A percentile compares a stretch with the other conserved stretches of the same genome.
Evolutionary conservation across 495 filamentous ascomycete genomes (phyloP).

Genomic region (Aspergillus carlsbadensis): DNA sequence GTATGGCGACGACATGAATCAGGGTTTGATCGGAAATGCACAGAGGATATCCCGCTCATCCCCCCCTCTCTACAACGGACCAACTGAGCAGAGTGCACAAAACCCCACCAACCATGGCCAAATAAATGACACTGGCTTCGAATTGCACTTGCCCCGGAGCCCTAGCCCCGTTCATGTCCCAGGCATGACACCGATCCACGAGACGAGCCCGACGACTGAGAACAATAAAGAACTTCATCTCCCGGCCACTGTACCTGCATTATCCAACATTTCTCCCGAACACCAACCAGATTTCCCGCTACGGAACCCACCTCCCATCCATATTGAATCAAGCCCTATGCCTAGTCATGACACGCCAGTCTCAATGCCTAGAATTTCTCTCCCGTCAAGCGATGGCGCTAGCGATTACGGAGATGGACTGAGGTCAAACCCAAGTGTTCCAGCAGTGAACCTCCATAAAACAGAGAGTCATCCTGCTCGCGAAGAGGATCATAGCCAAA

Average conservation of each 20-base stretch:
- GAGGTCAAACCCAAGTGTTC: constrained; percentile 47
- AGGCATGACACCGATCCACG: constrained; percentile 12
- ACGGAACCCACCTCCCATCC: constrained; percentile 18
- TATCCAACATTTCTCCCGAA: constrained; percentile 6
- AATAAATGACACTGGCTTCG: constrained; percentile 18
- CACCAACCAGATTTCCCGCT: constrained; percentile 31
- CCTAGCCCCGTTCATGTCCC: constrained; percentile 22
- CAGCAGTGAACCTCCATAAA: constrained; percentile 31
- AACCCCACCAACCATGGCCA: constrained; percentile 14
- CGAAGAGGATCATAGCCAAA: constrained; percentile 7
- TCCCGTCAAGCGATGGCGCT: constrained; percentile 48
- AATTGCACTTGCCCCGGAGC: constrained; percentile 22
- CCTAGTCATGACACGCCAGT: constrained; percentile 20
- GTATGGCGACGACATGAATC: constrained; percentile 54
- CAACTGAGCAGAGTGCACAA: constrained; percentile 17
- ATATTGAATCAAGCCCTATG: constrained; percentile 8
- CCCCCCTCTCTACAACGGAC: constrained; percentile 45
- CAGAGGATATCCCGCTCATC: constrained; percentile 64
- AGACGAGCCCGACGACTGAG: not conserved
- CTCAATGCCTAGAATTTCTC: constrained; percentile 40
- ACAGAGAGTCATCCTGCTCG: constrained; percentile 24
- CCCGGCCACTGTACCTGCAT: not conserved
- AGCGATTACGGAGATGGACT: constrained; percentile 64
- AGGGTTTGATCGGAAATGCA: constrained; percentile 61
- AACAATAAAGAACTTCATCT: constrained; percentile 1